Conservation (phyloP, 2,329 filamentous ascomycete genomes). For the Blastomyces percursus region DNA sequence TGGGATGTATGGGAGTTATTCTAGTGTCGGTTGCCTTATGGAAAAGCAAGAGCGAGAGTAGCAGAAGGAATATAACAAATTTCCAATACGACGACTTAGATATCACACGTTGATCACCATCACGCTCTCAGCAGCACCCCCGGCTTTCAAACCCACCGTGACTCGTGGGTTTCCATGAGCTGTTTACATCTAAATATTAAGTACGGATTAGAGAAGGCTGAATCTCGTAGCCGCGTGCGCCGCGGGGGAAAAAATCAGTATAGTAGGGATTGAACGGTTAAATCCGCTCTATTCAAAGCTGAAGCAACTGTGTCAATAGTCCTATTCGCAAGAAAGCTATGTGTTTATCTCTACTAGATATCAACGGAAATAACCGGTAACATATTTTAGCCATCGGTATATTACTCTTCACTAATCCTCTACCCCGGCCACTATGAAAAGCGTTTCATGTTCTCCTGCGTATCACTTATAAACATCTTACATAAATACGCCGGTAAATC, state of each 20-base stretch:
- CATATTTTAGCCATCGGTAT: too few relatives aligned
- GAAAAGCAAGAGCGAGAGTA: neutral
- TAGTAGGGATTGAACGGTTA: too few relatives aligned
- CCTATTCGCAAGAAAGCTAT: too few relatives aligned
- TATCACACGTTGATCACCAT: neutral
- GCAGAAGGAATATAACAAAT: neutral
- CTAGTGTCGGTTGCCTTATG: neutral
- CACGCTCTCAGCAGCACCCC: neutral
- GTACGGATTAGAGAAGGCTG: neutral
- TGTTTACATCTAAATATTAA: neutral
- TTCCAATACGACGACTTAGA: neutral
- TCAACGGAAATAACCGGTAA: too few relatives aligned
- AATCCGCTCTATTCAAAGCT: too few relatives aligned
- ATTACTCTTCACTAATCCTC: too few relatives aligned
- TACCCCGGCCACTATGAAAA: too few relatives aligned
- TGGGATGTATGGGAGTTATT: neutral
- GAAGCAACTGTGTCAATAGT: too few relatives aligned
- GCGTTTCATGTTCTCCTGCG: too few relatives aligned
- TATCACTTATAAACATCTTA: too few relatives aligned
- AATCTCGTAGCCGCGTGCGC: neutral
- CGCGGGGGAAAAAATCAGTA: neutral
- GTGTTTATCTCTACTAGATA: too few relatives aligned
- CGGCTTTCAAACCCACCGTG: neutral
- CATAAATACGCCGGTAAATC: too few relatives aligned
- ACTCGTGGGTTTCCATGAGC: neutral